These are phyloP conservation scores for Botryotinia calthae DNA, from an alignment of 2,329 filamentous ascomycete species.

Conservation along the genomic window DNA sequence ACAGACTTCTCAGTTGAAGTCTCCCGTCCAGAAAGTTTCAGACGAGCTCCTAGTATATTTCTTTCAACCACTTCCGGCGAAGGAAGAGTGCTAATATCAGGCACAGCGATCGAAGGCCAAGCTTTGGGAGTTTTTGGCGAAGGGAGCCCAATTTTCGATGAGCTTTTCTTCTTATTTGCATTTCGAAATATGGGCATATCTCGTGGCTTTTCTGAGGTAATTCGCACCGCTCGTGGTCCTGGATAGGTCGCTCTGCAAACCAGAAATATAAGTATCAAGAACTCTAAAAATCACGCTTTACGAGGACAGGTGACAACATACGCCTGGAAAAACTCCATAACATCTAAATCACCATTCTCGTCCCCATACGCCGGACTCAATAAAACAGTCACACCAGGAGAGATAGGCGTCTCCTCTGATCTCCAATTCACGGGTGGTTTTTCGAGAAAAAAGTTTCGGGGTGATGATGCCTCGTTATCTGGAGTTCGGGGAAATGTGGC, in stretches of 20 bases:
- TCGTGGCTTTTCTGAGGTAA: neutral
- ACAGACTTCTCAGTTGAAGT: neutral
- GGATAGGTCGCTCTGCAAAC: slow-evolving; percentile 4
- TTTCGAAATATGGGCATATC: neutral
- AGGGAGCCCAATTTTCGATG: slow-evolving; percentile 1
- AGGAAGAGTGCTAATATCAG: slow-evolving; percentile 16
- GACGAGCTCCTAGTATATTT: neutral
- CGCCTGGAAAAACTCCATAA: slow-evolving; percentile 20
- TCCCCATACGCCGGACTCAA: slow-evolving; percentile 11
- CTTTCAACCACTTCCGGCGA: neutral
- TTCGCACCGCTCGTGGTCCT: slow-evolving; percentile 3
- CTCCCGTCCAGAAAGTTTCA: neutral
- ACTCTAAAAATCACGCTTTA: neutral
- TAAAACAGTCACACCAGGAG: slow-evolving; percentile 15
- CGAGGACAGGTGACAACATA: neutral
- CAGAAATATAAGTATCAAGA: neutral
- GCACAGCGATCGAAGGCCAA: slow-evolving; percentile 12
- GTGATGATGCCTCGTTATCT: neutral
- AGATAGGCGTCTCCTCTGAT: neutral
- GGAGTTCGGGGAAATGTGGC: neutral
- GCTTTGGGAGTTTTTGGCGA: slow-evolving; percentile 18
- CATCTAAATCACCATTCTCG: slow-evolving; percentile 11
- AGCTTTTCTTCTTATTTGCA: neutral
- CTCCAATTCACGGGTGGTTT: neutral
- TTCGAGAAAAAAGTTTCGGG: slow-evolving; percentile 13